These are phyloP conservation scores for Ambrosia trifida DNA, from an alignment of 129 eudicot genomes.

Conservation along the genomic window DNA sequence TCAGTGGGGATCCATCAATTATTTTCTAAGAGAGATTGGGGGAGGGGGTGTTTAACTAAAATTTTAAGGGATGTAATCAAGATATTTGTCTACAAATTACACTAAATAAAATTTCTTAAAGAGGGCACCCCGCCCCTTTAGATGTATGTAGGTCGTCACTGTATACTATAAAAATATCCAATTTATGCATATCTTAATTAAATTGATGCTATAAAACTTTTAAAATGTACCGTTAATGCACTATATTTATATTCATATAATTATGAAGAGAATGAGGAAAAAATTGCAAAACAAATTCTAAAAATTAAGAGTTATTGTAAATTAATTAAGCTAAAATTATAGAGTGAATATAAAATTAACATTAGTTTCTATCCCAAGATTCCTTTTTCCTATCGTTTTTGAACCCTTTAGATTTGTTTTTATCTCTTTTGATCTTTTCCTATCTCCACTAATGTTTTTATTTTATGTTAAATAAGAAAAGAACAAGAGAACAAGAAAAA, in stretches of 20 bases:
- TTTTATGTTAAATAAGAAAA: neutral
- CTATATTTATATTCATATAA: neutral
- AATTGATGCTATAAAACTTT: neutral
- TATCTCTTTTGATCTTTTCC: slow-evolving; percentile 13
- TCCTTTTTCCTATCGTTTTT: slow-evolving; percentile 2
- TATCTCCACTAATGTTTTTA: neutral
- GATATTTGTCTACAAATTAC: too few species aligned
- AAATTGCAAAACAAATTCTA: neutral
- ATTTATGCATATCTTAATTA: too few species aligned
- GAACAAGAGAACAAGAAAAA: neutral
- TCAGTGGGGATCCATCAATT: too few species aligned
- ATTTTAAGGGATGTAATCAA: too few species aligned
- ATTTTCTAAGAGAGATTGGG: too few species aligned
- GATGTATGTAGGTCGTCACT: too few species aligned
- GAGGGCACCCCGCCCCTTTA: too few species aligned
- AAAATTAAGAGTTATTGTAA: neutral
- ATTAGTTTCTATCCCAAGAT: neutral
- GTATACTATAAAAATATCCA: too few species aligned
- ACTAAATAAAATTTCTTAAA: too few species aligned
- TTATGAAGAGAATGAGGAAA: neutral
- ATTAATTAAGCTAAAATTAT: neutral
- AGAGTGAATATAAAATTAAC: neutral
- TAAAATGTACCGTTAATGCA: too few species aligned
- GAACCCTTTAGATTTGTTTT: slow-evolving; percentile 8
- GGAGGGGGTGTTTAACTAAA: too few species aligned